Evolutionary conservation across 148 eudicot genomes (phyloP).

Genomic region (Silene conica): DNA sequence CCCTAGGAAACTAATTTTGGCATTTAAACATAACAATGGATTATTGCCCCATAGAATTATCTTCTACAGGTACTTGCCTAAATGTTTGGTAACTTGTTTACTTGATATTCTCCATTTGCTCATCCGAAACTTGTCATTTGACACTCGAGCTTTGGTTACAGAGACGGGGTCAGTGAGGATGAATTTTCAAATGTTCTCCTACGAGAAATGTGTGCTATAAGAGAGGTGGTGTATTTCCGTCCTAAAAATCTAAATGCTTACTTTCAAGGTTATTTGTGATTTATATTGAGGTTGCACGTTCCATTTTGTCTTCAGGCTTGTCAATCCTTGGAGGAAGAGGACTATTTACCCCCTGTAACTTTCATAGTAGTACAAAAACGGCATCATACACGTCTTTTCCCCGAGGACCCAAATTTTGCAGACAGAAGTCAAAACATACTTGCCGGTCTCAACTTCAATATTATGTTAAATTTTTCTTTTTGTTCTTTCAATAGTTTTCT

Average conservation of each 20-base stretch:
- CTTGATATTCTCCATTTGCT: background rate
- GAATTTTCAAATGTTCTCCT: constrained; percentile 56
- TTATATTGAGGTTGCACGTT: background rate
- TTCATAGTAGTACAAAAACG: constrained; percentile 88
- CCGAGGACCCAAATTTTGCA: constrained; percentile 34
- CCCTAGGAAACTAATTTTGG: constrained; percentile 47
- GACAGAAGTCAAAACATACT: constrained; percentile 78
- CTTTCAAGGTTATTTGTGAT: background rate
- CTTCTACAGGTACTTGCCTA: constrained; percentile 49
- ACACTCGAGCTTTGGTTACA: constrained; percentile 18
- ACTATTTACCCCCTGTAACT: constrained; percentile 58
- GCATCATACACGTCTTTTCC: constrained; percentile 81
- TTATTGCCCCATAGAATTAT: constrained; percentile 49
- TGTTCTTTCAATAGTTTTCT: background rate
- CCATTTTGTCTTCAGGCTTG: constrained; percentile 50
- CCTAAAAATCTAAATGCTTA: background rate
- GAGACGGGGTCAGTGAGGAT: constrained; percentile 87
- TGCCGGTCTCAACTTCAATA: constrained; percentile 39
- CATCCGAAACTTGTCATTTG: background rate
- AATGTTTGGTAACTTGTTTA: background rate
- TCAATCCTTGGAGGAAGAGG: constrained; percentile 40
- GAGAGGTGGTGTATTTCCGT: constrained; percentile 37
- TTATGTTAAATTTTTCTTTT: background rate
- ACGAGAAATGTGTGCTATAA: constrained; percentile 58
- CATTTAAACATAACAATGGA: constrained; percentile 30